Percentiles rank a stretch among this genome's conserved stretches.
Conservation (phyloP, 345 rosid species). For the Boechera divaricarpa region DNA sequence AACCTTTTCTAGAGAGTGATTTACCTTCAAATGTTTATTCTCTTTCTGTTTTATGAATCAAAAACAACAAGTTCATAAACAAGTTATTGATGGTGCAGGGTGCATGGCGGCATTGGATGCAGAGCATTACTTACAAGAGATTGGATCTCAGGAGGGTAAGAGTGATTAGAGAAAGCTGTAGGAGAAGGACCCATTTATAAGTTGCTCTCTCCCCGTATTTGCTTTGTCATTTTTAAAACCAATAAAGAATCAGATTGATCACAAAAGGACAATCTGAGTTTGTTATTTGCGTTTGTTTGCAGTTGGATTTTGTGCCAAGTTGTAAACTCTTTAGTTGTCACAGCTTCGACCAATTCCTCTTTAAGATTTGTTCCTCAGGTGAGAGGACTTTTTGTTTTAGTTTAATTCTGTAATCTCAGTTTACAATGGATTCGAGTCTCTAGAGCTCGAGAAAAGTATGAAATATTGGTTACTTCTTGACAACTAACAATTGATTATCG, state of each 20-base stretch:
- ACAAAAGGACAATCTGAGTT: neutral
- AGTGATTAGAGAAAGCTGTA: conserved; percentile 46
- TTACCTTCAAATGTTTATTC: conserved; percentile 8
- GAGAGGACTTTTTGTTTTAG: neutral
- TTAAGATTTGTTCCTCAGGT: conserved; percentile 37
- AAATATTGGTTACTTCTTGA: neutral
- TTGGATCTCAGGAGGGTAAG: conserved; percentile 70
- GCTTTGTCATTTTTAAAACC: conserved; percentile 25
- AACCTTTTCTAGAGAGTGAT: neutral
- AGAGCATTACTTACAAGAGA: conserved; percentile 92
- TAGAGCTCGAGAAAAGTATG: neutral
- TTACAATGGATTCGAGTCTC: neutral
- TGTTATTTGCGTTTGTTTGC: conserved; percentile 35
- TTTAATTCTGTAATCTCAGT: neutral
- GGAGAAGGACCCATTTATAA: conserved; percentile 12
- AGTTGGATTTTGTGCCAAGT: conserved; percentile 39
- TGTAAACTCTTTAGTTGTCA: conserved; percentile 26
- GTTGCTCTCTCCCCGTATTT: conserved; percentile 5
- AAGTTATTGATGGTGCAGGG: conserved; percentile 56
- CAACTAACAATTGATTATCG: neutral
- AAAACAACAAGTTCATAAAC: neutral
- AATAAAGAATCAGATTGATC: conserved; percentile 32
- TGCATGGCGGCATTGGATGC: conserved; percentile 99
- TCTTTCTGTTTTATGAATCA: neutral
- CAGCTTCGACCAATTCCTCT: conserved; percentile 23